Percentiles rank a stretch among this genome's conserved stretches.
These are phyloP conservation scores for Phytophthora macrochlamydospora DNA, from an alignment of 352 stramenopile species.

Conservation along the genomic window DNA sequence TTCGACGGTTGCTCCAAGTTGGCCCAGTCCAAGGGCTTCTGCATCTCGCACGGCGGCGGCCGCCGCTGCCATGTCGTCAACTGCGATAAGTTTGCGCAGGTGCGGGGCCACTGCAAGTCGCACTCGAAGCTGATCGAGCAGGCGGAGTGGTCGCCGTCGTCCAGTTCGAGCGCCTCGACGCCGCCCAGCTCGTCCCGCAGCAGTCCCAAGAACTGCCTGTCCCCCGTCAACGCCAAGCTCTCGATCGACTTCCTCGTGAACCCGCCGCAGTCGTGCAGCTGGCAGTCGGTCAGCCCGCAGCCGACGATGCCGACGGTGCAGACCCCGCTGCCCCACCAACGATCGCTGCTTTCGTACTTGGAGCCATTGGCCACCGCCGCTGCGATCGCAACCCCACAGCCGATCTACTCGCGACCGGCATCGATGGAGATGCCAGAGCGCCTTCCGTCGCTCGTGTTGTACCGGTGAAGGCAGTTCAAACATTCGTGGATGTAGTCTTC, in stretches of 20 bases:
- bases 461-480: constrained; percentile 10
- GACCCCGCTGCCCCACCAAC: constrained; percentile 21
- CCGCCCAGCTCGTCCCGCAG: neutral
- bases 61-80: constrained; percentile 66
- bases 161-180: neutral
- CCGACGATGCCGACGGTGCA: constrained; percentile 10
- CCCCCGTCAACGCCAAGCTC: constrained; percentile 39
- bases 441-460: constrained; percentile 32
- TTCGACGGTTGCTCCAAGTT: constrained; percentile 70
- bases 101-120: constrained; percentile 83
- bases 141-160: constrained; percentile 28
- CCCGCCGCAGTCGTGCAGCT: constrained; percentile 17
- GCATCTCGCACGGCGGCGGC: constrained; percentile 80
- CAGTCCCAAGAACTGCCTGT: constrained; percentile 17
- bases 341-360: constrained; percentile 37
- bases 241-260: constrained; percentile 66
- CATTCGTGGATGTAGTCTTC: too few relatives aligned
- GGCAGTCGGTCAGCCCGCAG: constrained; percentile 3
- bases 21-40: constrained; percentile 79
- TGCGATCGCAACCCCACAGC: constrained; percentile 1
- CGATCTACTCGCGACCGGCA: neutral
- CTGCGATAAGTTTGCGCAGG: constrained; percentile 86
- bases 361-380: constrained; percentile 27
- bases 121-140: constrained; percentile 69
- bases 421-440: constrained; percentile 11